These are phyloP conservation scores for Nasturtium officinale DNA, from an alignment of 345 rosid species.

Conservation along the genomic window DNA sequence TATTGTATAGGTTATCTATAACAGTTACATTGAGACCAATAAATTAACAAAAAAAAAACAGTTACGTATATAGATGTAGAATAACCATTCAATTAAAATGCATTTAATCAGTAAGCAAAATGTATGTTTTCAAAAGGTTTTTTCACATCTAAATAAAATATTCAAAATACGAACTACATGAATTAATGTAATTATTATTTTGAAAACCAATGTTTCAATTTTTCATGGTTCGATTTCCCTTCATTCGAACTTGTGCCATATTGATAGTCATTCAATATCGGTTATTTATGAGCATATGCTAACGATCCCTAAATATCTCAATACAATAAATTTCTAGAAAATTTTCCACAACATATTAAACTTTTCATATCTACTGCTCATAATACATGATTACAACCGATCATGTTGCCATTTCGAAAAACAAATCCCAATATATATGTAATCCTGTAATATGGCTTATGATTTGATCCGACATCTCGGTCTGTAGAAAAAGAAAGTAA, in stretches of 20 bases:
- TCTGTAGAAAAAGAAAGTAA: background rate
- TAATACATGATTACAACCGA: constrained; percentile 8
- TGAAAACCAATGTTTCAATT: background rate
- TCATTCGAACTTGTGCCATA: background rate
- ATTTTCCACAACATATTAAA: background rate
- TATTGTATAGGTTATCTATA: background rate
- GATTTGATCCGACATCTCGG: background rate
- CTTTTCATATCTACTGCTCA: background rate
- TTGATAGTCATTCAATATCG: background rate
- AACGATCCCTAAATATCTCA: background rate
- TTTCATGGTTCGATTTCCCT: background rate
- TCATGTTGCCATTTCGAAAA: background rate
- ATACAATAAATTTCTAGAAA: constrained; percentile 7
- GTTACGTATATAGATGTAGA: background rate
- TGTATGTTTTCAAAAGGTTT: background rate
- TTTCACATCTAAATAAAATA: background rate
- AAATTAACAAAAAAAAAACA: too few species aligned
- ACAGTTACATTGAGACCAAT: background rate
- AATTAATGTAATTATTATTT: background rate
- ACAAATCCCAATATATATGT: constrained; percentile 19
- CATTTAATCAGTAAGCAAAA: background rate
- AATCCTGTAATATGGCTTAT: constrained; percentile 2
- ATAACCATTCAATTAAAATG: background rate
- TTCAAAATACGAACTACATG: background rate
- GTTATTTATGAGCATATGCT: background rate